A percentile compares a stretch with the other conserved stretches of the same genome.
phyloP scores from a whole-genome alignment of 768 basidiomycete genomes.

The Naganishia vaughanmartiniae region DNA sequence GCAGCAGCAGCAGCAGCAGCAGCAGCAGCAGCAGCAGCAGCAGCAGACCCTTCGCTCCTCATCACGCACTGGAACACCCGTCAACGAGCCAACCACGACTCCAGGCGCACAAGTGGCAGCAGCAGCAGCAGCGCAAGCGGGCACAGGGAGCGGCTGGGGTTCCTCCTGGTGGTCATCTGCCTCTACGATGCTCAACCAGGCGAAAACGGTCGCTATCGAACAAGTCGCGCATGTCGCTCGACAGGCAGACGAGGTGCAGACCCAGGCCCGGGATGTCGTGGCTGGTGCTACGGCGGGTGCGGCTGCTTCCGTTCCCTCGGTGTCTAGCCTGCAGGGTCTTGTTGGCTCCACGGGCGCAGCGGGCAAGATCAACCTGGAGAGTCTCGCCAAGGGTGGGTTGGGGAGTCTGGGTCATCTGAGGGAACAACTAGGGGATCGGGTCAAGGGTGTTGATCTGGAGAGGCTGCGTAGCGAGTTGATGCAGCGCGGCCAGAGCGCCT shows the following conservation, averaged over 20 bases:
- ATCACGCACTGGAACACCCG: constrained; percentile 26
- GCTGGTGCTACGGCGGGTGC: constrained; percentile 46
- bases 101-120: constrained; percentile 52
- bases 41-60: too few relatives aligned
- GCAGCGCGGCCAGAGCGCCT: constrained; percentile 64
- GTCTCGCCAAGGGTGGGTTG: constrained; percentile 33
- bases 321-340: not conserved
- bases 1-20: too few relatives aligned
- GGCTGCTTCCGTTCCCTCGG: constrained; percentile 1
- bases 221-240: constrained; percentile 82
- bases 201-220: constrained; percentile 21
- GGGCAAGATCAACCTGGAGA: constrained; percentile 16
- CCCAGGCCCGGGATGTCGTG: constrained; percentile 61
- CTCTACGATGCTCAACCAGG: constrained; percentile 55
- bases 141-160: constrained; percentile 66
- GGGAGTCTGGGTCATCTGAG: constrained; percentile 28
- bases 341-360: constrained; percentile 60
- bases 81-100: constrained; percentile 38
- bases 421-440: constrained; percentile 44
- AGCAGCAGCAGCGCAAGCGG: not conserved
- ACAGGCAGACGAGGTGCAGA: constrained; percentile 90
- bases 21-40: too few relatives aligned
- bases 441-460: constrained; percentile 83
- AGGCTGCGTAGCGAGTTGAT: constrained; percentile 65
- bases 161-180: constrained; percentile 80